A percentile compares a stretch with the other conserved stretches of the same genome.
These are phyloP conservation scores for Nicotiana obtusifolia DNA, from an alignment of 257 asterid species.

Conservation along the genomic window DNA sequence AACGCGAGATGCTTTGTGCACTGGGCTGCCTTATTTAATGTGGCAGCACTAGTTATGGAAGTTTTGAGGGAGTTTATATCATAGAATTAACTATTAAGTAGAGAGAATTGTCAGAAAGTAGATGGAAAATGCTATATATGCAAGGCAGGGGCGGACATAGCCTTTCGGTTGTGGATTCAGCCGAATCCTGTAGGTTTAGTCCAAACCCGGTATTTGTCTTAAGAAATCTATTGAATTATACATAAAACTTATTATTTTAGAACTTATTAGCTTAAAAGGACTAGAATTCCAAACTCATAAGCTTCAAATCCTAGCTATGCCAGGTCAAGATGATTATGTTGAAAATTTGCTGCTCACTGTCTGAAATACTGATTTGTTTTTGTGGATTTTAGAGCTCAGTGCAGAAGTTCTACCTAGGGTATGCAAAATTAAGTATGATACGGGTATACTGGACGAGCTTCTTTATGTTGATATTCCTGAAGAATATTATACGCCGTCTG, in stretches of 20 bases:
- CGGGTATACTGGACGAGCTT: conserved; percentile 14
- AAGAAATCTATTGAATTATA: too few relatives aligned
- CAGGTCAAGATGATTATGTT: background rate
- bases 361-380: background rate
- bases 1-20: background rate
- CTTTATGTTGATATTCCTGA: conserved; percentile 5
- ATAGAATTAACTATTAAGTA: background rate
- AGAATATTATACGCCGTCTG: conserved; percentile 15
- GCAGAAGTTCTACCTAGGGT: conserved; percentile 27
- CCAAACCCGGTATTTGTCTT: too few relatives aligned
- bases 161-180: too few relatives aligned
- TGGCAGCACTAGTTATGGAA: background rate
- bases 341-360: background rate
- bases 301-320: too few relatives aligned
- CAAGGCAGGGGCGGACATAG: too few relatives aligned
- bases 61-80: background rate
- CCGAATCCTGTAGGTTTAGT: too few relatives aligned
- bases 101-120: background rate
- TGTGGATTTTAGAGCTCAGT: conserved; percentile 1
- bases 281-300: too few relatives aligned
- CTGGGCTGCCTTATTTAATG: background rate
- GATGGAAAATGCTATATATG: background rate
- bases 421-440: conserved; percentile 22
- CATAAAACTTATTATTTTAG: too few relatives aligned
- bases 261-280: too few relatives aligned